phyloP scores from a whole-genome alignment of 441 rosid species.

The Eruca vesicaria region DNA sequence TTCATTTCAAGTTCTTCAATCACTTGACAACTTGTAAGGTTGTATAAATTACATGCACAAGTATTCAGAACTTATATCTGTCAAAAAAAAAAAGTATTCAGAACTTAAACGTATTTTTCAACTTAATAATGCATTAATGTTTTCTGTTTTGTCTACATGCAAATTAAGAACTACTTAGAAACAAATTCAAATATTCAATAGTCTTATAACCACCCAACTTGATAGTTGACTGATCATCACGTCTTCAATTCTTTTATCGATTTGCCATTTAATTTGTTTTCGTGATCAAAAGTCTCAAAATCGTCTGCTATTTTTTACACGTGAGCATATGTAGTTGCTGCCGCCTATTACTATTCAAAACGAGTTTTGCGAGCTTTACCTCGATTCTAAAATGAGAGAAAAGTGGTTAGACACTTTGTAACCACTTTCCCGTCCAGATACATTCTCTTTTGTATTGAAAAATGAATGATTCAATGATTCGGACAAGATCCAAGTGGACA shows the following conservation, averaged over 20 bases:
- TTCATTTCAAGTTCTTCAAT: too few species aligned
- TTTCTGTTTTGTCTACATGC: neutral
- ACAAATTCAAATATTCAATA: neutral
- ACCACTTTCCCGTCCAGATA: conserved; percentile 14
- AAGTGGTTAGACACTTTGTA: neutral
- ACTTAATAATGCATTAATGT: neutral
- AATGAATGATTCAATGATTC: neutral
- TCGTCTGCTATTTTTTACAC: neutral
- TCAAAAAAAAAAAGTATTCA: too few species aligned
- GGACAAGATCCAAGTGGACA: conserved; percentile 1
- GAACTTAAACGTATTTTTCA: too few species aligned
- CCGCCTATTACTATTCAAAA: neutral
- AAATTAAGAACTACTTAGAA: neutral
- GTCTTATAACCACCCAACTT: neutral
- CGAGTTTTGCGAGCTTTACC: neutral
- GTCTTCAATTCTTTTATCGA: neutral
- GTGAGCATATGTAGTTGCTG: conserved; percentile 4
- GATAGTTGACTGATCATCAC: conserved; percentile 1
- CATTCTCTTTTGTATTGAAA: conserved; percentile 19
- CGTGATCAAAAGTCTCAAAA: conserved; percentile 7
- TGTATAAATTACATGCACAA: neutral
- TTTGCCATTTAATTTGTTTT: neutral
- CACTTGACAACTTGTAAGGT: too few species aligned
- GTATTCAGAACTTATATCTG: neutral
- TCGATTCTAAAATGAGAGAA: neutral